These are phyloP conservation scores for Phytophthora chlamydospora DNA, from an alignment of 352 stramenopile species.

Conservation along the genomic window DNA sequence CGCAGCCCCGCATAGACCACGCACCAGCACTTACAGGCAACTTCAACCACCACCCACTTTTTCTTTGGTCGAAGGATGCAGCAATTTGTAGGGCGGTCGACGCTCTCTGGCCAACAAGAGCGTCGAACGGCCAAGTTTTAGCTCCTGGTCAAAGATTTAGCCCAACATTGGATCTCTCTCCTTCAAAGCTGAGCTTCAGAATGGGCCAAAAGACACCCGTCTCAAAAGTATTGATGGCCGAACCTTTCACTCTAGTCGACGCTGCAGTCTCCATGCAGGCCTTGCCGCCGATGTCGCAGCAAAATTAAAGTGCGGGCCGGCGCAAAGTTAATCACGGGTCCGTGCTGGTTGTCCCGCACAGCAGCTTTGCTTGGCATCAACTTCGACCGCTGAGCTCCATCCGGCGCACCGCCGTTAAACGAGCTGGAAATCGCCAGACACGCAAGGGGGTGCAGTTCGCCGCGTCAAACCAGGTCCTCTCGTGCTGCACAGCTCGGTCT, in stretches of 20 bases:
- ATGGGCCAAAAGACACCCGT: neutral
- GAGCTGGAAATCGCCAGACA: conserved; percentile 26
- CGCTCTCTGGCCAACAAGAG: too few species aligned
- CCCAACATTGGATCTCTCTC: neutral
- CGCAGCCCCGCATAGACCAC: conserved; percentile 16
- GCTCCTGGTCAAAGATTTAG: neutral
- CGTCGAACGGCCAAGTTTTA: too few species aligned
- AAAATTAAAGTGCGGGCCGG: conserved; percentile 8
- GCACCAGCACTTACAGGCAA: conserved; percentile 14
- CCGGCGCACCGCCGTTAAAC: neutral
- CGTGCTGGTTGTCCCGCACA: conserved; percentile 16
- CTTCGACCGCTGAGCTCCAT: conserved; percentile 21
- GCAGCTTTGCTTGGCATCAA: conserved; percentile 7
- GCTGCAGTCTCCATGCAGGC: neutral
- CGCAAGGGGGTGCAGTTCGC: conserved; percentile 15
- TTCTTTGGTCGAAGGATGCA: too few species aligned
- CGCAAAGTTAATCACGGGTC: conserved; percentile 14
- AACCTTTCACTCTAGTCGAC: conserved; percentile 25
- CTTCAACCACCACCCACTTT: conserved; percentile 26
- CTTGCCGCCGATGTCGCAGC: conserved; percentile 2
- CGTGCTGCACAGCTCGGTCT: conserved; percentile 19
- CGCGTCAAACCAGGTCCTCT: conserved; percentile 12
- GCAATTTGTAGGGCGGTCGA: too few species aligned
- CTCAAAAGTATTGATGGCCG: conserved; percentile 6
- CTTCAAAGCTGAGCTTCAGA: conserved; percentile 17